Base-by-base conservation (phyloP, 352 stramenopile species). In the Plasmopara muralis region DNA sequence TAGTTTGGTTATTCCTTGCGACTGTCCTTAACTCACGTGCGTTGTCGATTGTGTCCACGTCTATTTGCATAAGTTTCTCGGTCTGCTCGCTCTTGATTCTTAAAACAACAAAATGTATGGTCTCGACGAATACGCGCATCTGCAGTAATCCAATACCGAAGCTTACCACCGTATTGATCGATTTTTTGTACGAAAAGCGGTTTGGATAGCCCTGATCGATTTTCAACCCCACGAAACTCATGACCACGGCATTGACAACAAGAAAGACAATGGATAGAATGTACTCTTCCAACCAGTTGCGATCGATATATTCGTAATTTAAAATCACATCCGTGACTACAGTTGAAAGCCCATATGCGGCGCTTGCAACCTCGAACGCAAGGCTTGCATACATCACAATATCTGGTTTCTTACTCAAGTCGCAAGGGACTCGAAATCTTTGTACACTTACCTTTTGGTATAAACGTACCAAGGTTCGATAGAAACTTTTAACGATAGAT, bases 291-390 rank as follows among this genome's bases (percentile, higher is more conserved):
- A 79, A 10, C 77, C 75, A 89, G 20, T 73, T 64, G 44, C 77
- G 77, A 16, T 73, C 33, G 53, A 89, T 83, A 63, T 89, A 89
- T 65, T 89, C 77, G 38, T 57, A 60, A 52, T 87, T 89, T n/a
- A 89, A 69, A 6, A 89, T 57, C 38, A 86, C 64, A 40, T 89
- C 75, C 41, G 75, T 85, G 34, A 89, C 65, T 48, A 89, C 74
- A 8, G 78, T 85, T 51, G 70, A 72, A 42, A 83, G 47, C 68
- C 87, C 75, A 46, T 89, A 87, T 28, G 73, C 57, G 0, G 72
- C 73, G 7, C 57, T 53, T 30, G 71, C 33, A 16, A 81, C 49
- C 43, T 83, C 68, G 6, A 83, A 61, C n/a, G 61, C 47, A 14
- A 57, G 40, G 2, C 66, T 62, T n/a, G 30, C n/a, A 6, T 16